A percentile compares a stretch with the other conserved stretches of the same genome.
Conservation (phyloP, 2,329 filamentous ascomycete genomes). For the Lachnellula occidentalis region DNA sequence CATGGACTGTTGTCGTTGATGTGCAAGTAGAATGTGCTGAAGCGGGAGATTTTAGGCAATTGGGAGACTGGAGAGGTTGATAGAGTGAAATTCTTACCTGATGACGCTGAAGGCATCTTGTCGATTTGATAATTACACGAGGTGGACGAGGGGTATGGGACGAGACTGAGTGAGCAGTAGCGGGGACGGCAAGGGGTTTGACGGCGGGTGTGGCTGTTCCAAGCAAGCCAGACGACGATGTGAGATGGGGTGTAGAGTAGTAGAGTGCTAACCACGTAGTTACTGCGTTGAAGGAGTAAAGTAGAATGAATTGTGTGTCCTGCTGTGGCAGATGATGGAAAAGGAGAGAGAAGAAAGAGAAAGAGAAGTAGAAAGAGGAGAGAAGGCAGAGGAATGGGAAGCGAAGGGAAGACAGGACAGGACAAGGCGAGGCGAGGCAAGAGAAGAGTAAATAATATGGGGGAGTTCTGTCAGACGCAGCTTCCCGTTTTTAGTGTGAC, state of each 20-base stretch:
- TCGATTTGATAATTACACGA: not conserved
- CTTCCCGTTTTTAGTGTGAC: conserved; percentile 1
- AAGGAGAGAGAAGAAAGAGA: not conserved
- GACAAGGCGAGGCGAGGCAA: not conserved
- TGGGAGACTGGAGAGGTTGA: not conserved
- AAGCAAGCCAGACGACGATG: too few species aligned
- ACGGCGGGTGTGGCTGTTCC: too few species aligned
- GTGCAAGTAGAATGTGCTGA: too few species aligned
- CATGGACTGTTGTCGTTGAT: not conserved
- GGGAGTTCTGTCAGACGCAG: not conserved
- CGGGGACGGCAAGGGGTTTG: too few species aligned
- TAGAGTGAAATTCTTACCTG: not conserved
- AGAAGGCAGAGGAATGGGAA: not conserved
- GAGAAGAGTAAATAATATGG: too few species aligned
- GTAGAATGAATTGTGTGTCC: too few species aligned
- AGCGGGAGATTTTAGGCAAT: too few species aligned
- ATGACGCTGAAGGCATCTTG: not conserved
- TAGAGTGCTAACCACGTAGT: too few species aligned
- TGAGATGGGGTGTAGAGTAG: too few species aligned
- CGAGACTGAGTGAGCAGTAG: too few species aligned
- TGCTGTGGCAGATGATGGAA: not conserved
- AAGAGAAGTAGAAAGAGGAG: not conserved
- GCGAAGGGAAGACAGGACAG: not conserved
- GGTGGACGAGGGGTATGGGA: not conserved
- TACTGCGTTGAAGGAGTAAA: too few species aligned